phyloP scores from a whole-genome alignment of 108 stramenopile genomes.

The Cyclostephanos tholiformis region DNA sequence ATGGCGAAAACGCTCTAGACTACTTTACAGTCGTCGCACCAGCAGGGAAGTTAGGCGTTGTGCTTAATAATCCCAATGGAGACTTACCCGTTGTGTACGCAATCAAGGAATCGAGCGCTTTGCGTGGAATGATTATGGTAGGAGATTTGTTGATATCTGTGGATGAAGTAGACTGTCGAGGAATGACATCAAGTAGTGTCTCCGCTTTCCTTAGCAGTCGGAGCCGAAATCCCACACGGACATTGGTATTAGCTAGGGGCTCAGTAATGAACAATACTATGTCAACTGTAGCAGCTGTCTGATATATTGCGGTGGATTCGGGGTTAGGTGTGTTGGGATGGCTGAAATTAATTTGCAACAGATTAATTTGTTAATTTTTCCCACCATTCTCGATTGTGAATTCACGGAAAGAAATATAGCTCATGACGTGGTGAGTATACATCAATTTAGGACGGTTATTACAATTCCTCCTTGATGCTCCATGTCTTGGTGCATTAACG shows the following conservation, averaged over 20 bases:
- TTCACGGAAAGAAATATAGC: no score
- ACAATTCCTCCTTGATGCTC: no score
- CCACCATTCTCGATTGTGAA: no score
- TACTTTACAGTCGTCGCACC: constrained; percentile 48
- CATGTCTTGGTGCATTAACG: no score
- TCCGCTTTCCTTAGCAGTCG: constrained; percentile 69
- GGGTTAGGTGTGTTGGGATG: no score
- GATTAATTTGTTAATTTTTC: no score
- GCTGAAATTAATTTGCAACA: no score
- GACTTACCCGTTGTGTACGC: constrained; percentile 81
- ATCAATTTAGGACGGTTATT: no score
- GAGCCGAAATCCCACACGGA: constrained; percentile 44
- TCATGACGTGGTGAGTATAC: no score
- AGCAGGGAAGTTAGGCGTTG: constrained; percentile 82
- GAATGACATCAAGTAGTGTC: constrained; percentile 75
- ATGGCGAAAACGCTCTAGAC: constrained; percentile 30
- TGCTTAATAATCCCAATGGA: constrained; percentile 82
- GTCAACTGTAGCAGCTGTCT: background rate
- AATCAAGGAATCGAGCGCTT: constrained; percentile 78
- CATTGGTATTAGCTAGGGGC: constrained; percentile 36
- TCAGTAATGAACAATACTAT: background rate
- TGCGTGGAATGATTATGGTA: constrained; percentile 66
- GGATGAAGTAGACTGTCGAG: constrained; percentile 83
- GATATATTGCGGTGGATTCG: no score
- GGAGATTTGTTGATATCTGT: constrained; percentile 83